Percentiles rank a stretch among this genome's conserved stretches.
These are phyloP conservation scores for Oemleria cerasiformis DNA, from an alignment of 306 rosid genomes.

Conservation along the genomic window DNA sequence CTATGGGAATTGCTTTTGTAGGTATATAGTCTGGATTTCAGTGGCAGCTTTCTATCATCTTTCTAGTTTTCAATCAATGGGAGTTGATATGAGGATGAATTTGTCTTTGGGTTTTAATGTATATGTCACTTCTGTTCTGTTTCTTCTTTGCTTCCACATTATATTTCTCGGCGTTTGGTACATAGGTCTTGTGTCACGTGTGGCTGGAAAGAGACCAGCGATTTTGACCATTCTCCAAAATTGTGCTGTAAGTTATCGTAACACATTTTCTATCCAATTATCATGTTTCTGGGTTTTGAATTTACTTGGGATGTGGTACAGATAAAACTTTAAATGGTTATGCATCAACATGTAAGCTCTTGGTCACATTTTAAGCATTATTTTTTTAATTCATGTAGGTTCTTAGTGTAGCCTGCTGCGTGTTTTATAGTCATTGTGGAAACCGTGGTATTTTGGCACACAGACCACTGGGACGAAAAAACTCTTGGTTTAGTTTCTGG, in stretches of 20 bases:
- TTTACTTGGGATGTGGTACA: neutral
- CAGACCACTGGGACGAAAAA: conserved; percentile 45
- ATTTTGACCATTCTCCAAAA: conserved; percentile 83
- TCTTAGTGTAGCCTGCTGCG: conserved; percentile 96
- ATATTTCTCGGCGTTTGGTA: conserved; percentile 90
- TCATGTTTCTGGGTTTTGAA: neutral
- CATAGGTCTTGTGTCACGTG: conserved; percentile 92
- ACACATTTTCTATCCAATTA: conserved; percentile 7
- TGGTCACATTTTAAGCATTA: conserved; percentile 28
- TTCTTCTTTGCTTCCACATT: conserved; percentile 84
- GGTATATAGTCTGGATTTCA: conserved; percentile 93
- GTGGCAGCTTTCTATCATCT: conserved; percentile 98
- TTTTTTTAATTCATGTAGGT: conserved; percentile 47
- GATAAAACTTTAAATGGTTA: neutral
- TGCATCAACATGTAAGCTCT: neutral
- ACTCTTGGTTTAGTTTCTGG: conserved; percentile 73
- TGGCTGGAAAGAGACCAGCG: conserved; percentile 93
- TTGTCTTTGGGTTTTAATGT: conserved; percentile 80
- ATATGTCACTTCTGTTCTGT: conserved; percentile 76
- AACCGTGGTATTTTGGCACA: conserved; percentile 78
- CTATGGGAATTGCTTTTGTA: conserved; percentile 34
- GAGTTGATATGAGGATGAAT: conserved; percentile 96
- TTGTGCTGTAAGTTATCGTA: conserved; percentile 68
- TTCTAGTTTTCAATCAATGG: conserved; percentile 96
- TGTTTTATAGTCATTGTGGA: conserved; percentile 97